Evolutionary conservation across 441 rosid species (phyloP), one percentile per base, ranked within the genome.

Genomic region (Aquilaria agallochum): DNA sequence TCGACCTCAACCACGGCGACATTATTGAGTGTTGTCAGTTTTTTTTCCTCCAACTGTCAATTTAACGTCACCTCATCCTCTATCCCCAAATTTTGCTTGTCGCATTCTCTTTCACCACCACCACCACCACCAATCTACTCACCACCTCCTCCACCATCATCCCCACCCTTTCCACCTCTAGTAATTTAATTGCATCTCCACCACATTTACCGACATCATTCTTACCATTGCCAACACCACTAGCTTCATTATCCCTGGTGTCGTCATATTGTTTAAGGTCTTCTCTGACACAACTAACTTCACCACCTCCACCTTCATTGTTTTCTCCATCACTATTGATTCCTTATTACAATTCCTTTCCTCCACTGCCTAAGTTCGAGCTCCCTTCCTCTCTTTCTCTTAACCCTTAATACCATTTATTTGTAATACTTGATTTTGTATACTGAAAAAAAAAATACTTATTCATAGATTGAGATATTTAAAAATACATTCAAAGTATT

Each of bases 1-100:
- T 90, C 72, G 97, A 93, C 74, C 92, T 93, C 59, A 93, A 93
- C 79, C 96, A 90, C 32, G 97, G 81, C 2, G 97, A 93, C 56
- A 88, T 93, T 49, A 97, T 71, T 93, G 98, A 62, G 65, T 60
- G 50, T 72, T 94, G 2, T 93, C 90, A 63, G 67, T 69, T 62
- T 90, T 96, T 56, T 63, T 73, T 36, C 88, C 88, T 34, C 83
- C 87, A 60, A 82, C 81, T 67, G 75, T 92, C 14, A 48, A 76
- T 27, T 44, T 75, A 50, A 83, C 88, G 1, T 9, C 89, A 4
- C 87, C 92, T 40, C 94, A 90, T 14, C 78, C 86, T 0, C 86
- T 87, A 15, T 72, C 86, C 0, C 85, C 91, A 3, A 86, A 84
- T 10, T 51, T 73, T 44, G 82, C 0, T 73, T 76, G 14, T 68